phyloP scores from a whole-genome alignment of 306 rosid genomes.

The Pyrus pyrifolia region DNA sequence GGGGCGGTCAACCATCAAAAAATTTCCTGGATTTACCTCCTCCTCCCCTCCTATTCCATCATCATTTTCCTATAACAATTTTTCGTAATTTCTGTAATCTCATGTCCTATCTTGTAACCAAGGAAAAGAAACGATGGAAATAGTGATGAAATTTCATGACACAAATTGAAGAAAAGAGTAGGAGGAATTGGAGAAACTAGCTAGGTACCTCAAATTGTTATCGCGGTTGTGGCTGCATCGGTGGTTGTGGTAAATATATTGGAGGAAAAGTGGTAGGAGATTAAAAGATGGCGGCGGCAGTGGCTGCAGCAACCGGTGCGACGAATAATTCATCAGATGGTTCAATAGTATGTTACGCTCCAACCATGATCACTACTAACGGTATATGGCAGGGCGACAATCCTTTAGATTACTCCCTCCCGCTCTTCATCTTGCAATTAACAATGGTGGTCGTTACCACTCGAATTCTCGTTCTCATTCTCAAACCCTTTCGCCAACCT shows the following conservation, averaged over 20 bases:
- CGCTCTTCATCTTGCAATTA: constrained; percentile 81
- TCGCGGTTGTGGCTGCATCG: not conserved
- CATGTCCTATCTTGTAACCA: too few species aligned
- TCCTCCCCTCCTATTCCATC: constrained; percentile 10
- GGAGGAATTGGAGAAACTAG: not conserved
- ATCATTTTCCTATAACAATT: too few species aligned
- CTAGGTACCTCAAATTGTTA: not conserved
- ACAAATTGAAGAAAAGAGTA: not conserved
- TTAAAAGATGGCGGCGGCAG: not conserved
- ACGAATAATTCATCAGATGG: constrained; percentile 15
- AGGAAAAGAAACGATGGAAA: not conserved
- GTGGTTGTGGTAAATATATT: too few species aligned
- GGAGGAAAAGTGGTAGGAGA: not conserved
- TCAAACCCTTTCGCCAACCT: constrained; percentile 88
- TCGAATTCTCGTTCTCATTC: constrained; percentile 54
- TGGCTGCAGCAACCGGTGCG: not conserved
- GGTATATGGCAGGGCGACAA: constrained; percentile 97
- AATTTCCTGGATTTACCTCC: constrained; percentile 7
- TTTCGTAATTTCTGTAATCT: too few species aligned
- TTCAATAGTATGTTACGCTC: constrained; percentile 66
- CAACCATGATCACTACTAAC: constrained; percentile 82
- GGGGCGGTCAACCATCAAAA: constrained; percentile 10
- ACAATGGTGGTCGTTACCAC: constrained; percentile 63
- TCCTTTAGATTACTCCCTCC: constrained; percentile 89
- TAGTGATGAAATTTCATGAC: not conserved